Evolutionary conservation across 148 eudicot genomes (phyloP).

Genomic region (Chenopodium formosanum): DNA sequence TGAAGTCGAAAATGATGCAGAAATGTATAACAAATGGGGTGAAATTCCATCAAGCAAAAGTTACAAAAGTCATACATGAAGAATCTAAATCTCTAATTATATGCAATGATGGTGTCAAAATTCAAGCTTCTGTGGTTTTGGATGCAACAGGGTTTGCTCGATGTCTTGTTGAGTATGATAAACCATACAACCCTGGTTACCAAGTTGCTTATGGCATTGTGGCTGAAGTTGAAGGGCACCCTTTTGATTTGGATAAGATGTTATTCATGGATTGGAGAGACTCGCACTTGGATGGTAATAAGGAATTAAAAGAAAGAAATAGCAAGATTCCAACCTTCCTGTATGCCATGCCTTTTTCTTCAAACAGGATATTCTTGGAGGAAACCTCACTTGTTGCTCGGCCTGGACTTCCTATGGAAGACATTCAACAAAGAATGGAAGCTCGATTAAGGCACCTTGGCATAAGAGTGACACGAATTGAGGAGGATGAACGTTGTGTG

Average conservation of each 20-base stretch:
- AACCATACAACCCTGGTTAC: constrained; percentile 94
- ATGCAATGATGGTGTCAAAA: constrained; percentile 80
- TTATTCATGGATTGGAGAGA: constrained; percentile 99
- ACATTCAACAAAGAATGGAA: constrained; percentile 90
- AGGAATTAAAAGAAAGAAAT: constrained; percentile 64
- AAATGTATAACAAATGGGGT: constrained; percentile 90
- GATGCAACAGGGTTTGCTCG: constrained; percentile 97
- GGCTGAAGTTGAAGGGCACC: constrained; percentile 95
- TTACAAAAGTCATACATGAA: constrained; percentile 80
- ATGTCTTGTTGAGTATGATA: constrained; percentile 84
- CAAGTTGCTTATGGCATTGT: constrained; percentile 96
- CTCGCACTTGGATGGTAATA: constrained; percentile 61
- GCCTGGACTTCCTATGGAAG: constrained; percentile 72
- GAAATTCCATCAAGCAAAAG: constrained; percentile 88
- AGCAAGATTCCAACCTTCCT: constrained; percentile 81
- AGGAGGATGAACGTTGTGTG: constrained; percentile 91
- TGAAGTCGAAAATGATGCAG: constrained; percentile 93
- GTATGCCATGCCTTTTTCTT: constrained; percentile 95
- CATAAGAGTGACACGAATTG: constrained; percentile 77
- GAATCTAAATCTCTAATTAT: constrained; percentile 69
- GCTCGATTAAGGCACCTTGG: constrained; percentile 85
- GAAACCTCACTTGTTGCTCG: constrained; percentile 98
- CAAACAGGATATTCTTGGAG: constrained; percentile 76
- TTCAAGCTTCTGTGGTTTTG: constrained; percentile 87
- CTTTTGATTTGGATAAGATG: constrained; percentile 94